These are phyloP conservation scores for Phytophthora agathidicida DNA, from an alignment of 352 stramenopile genomes.

Conservation along the genomic window DNA sequence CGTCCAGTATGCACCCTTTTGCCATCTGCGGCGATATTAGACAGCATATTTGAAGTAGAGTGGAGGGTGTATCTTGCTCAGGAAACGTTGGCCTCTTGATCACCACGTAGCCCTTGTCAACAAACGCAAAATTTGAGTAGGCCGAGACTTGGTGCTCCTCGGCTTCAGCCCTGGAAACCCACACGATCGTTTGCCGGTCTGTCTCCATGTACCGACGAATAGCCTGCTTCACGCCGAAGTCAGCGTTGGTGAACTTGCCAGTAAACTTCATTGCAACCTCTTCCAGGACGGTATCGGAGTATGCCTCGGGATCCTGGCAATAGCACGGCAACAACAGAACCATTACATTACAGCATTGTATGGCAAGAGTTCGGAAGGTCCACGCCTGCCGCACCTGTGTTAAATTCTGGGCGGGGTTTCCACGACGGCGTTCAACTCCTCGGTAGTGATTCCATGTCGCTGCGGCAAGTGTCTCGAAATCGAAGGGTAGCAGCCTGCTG, in stretches of 20 bases:
- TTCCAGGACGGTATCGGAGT: constrained; percentile 60
- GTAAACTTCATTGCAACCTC: constrained; percentile 60
- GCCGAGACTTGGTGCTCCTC: constrained; percentile 29
- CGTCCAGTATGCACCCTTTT: constrained; percentile 21
- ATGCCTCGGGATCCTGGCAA: constrained; percentile 30
- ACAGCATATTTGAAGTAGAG: constrained; percentile 58
- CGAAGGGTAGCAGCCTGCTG: constrained; percentile 45
- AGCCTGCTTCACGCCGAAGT: constrained; percentile 65
- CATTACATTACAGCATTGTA: not conserved
- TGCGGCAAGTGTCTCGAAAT: constrained; percentile 35
- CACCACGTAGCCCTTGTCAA: constrained; percentile 69
- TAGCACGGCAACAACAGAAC: constrained; percentile 8
- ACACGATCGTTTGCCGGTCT: constrained; percentile 65
- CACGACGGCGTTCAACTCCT: constrained; percentile 29
- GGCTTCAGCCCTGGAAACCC: constrained; percentile 58
- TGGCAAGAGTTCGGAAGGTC: not conserved
- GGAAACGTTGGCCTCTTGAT: constrained; percentile 41
- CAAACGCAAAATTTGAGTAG: constrained; percentile 57
- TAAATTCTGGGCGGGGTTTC: constrained; percentile 21
- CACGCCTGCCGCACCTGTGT: constrained; percentile 12
- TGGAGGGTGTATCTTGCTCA: constrained; percentile 25
- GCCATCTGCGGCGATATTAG: constrained; percentile 59
- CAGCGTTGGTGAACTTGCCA: constrained; percentile 49
- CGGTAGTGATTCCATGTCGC: constrained; percentile 51
- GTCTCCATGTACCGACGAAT: constrained; percentile 57